A percentile compares a stretch with the other conserved stretches of the same genome.
phyloP scores from a whole-genome alignment of 2,329 filamentous ascomycete species.

The Pyrenochaeta sp. region DNA sequence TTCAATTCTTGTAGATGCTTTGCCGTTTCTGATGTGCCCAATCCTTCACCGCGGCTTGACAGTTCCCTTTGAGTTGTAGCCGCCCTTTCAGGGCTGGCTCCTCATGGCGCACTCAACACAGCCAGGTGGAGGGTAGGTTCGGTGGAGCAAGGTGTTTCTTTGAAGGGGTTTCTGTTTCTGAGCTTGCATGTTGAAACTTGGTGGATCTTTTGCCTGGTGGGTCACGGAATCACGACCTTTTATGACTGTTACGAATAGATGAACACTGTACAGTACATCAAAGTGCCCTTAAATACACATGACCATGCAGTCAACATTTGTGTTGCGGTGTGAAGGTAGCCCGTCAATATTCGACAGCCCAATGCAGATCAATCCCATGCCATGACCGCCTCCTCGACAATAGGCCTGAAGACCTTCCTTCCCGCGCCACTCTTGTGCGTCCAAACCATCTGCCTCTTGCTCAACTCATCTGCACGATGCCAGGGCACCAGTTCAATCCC shows the following conservation, averaged over 20 bases:
- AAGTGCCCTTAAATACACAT: background rate
- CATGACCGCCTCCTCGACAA: conserved; percentile 56
- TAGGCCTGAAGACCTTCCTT: conserved; percentile 56
- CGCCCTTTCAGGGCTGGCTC: conserved; percentile 26
- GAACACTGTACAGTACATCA: background rate
- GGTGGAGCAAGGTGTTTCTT: background rate
- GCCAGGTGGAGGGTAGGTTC: conserved; percentile 15
- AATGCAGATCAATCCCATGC: conserved; percentile 45
- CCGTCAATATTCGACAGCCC: background rate
- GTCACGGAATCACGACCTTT: background rate
- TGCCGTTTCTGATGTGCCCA: background rate
- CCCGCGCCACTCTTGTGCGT: conserved; percentile 52
- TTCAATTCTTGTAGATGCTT: conserved; percentile 4
- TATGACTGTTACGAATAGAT: background rate
- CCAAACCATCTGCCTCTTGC: conserved; percentile 58
- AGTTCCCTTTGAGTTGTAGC: conserved; percentile 17
- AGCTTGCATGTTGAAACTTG: background rate
- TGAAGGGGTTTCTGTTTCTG: background rate
- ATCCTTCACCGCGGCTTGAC: conserved; percentile 20
- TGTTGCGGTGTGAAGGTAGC: background rate
- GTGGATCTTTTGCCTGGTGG: background rate
- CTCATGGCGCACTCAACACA: conserved; percentile 16
- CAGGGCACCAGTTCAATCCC: conserved; percentile 53
- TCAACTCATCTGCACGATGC: conserved; percentile 54
- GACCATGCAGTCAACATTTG: background rate